Base-by-base conservation (phyloP, 2,329 filamentous ascomycete species). In the Alternaria longipes region DNA sequence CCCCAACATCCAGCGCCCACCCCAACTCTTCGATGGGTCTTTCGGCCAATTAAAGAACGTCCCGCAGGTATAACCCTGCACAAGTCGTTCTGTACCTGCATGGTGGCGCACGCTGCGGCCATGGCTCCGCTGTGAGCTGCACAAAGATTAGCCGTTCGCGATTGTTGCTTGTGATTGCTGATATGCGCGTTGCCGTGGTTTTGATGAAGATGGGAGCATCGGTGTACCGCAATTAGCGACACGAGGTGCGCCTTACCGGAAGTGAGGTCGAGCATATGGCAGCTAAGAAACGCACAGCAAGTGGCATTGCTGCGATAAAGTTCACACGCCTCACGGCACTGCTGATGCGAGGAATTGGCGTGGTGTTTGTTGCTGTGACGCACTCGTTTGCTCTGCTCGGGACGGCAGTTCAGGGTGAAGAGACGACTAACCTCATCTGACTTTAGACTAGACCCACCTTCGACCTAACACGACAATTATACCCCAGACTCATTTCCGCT, bases 401-500 rank as follows among this genome's bases (percentile, higher is more conserved):
- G 32, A 50, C 20, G 46, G 52, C 56, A 63, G 56, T 56, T 58
- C 60, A 62, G 59, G 42, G 54, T 40, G 57, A 50, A 53, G 24
- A 18, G 18, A n/a, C 11, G 22, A n/a, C 49, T 60, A 57, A 36
- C 54, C 54, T 18, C 55, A 51, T 55, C 49, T 38, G 45, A 42
- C 14, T 5, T 42, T 56, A 53, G 34, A 54, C 12, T 18, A 26
- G 46, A 56, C 42, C 46, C 46, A 38, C 32, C 9, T 24, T 46
- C 32, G 53, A 56, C 57, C 57, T 44, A 56, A 56, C 53, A 60
- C 53, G 53, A 52, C 53, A 42, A 47, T 55, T 47, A 44, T 70
- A 65, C 70, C 71, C 72, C 71, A 72, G 71, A 71, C 68, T 74
- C 71, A 75, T 75, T 74, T 74, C 71, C 64, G 66, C 60, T 53